Base-by-base conservation (phyloP, 2,329 filamentous ascomycete genomes). In the Venturia aucupariae region DNA sequence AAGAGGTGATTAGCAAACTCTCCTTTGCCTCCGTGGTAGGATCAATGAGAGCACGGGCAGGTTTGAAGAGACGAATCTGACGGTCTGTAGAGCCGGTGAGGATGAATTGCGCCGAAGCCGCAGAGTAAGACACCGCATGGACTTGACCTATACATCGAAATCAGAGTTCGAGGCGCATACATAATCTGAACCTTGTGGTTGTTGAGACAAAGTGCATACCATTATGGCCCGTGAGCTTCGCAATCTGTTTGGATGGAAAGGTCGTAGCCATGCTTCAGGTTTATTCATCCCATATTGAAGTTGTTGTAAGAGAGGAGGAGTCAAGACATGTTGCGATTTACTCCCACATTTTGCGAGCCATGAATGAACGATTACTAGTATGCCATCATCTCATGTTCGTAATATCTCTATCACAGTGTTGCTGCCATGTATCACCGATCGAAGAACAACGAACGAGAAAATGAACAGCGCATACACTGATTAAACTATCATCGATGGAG, bases 41-140 rank as follows among this genome's bases (percentile, higher is more conserved):
- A 71, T n/a, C 10, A 17, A 57, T 57, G 30, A 57, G 51, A 66
- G 77, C 80, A 63, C 84, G 82, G 62, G 80, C 79, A 1, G 89
- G 88, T 75, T 96, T 96, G 80, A 92, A 95, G 48, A 97, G 87
- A 65, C 92, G 87, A 73, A 97, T 86, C 19, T 85, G 83, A 67
- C 92, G 90, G 80, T 97, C 93, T 62, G 90, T 84, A 41, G 88
- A 91, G 71, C 93, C 92, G 42, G 91, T 92, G 66, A 97, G 84
- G 73, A 97, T 72, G 69, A 82, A 82, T 71, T 81, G 76, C 35
- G 78, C 76, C n/a, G 72, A 67, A 63, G 78, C 79, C 60, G 79
- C 75, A 65, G 77, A 80, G 75, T 81, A 83, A 60, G 77, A 76
- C 65, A 82, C 71, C 66, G 79, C 78, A 70, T 82, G 79, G 61